A percentile compares a stretch with the other conserved stretches of the same genome.
Evolutionary conservation across 2,329 filamentous ascomycete genomes (phyloP).

Genomic region (Nannizziopsis barbatae): DNA sequence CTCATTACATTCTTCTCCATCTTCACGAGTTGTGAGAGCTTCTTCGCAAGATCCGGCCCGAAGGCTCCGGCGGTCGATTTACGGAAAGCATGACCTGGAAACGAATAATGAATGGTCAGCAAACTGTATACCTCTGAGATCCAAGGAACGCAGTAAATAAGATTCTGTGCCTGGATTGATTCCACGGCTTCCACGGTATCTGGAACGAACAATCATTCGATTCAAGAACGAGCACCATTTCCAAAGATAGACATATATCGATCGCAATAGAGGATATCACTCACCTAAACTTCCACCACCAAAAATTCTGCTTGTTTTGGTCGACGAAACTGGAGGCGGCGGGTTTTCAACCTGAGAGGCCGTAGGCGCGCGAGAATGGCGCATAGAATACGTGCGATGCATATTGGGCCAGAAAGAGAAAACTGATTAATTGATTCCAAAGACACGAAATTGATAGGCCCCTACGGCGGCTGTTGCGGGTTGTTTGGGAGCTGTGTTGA

Average conservation of each 20-base stretch:
- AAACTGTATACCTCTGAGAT: background rate
- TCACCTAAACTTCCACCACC: conserved; percentile 75
- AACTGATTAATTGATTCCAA: background rate
- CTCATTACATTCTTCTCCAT: conserved; percentile 99
- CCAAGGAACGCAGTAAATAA: too few relatives aligned
- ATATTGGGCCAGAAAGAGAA: conserved; percentile 40
- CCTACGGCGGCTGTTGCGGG: background rate
- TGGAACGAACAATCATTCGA: background rate
- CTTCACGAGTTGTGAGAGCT: conserved; percentile 94
- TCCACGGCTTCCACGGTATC: too few relatives aligned
- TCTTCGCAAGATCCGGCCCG: conserved; percentile 84
- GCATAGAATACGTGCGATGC: conserved; percentile 99
- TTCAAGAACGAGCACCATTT: background rate
- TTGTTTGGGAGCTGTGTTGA: background rate
- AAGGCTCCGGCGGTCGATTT: conserved; percentile 43
- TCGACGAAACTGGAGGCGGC: conserved; percentile 79
- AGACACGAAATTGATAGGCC: background rate
- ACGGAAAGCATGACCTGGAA: conserved; percentile 51
- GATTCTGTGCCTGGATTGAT: too few relatives aligned
- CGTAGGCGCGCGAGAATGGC: conserved; percentile 89
- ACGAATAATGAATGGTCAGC: background rate
- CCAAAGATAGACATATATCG: background rate
- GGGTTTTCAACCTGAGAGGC: conserved; percentile 87
- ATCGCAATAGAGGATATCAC: conserved; percentile 23
- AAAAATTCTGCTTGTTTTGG: conserved; percentile 83